phyloP scores from a whole-genome alignment of 208 protist genomes.

The Wallacemonas sp. region DNA sequence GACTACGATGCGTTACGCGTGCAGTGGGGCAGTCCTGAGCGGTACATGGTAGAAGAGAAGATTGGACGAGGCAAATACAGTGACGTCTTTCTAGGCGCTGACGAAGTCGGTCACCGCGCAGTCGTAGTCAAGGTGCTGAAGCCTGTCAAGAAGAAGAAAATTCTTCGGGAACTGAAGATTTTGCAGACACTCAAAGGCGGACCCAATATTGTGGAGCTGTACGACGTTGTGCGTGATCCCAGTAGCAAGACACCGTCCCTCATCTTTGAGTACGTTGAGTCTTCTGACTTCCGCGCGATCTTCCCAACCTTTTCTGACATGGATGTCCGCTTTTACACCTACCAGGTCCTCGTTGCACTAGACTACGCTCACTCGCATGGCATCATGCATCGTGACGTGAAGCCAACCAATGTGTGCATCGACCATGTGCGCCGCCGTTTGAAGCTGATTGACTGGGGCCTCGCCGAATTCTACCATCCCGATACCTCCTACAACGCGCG shows the following conservation, averaged over 20 bases:
- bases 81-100: slow-evolving; percentile 99
- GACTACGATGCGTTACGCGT: slow-evolving; percentile 94
- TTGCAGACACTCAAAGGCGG: slow-evolving; percentile 98
- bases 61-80: slow-evolving; percentile 99
- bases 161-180: slow-evolving; percentile 98
- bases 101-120: slow-evolving; percentile 76
- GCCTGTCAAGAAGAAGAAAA: slow-evolving; percentile 99
- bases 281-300: slow-evolving; percentile 96
- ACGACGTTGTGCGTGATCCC: slow-evolving; percentile 98
- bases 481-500: slow-evolving; percentile 98
- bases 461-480: slow-evolving; percentile 99
- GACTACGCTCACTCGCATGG: slow-evolving; percentile 97
- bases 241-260: slow-evolving; percentile 98
- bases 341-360: slow-evolving; percentile 95
- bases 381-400: slow-evolving; percentile 99
- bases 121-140: slow-evolving; percentile 99
- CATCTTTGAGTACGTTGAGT: slow-evolving; percentile 99
- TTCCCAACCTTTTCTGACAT: slow-evolving; percentile 97
- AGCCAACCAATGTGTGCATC: slow-evolving; percentile 99
- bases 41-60: slow-evolving; percentile 97
- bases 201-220: slow-evolving; percentile 98
- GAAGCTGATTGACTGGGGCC: slow-evolving; percentile 98
- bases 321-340: slow-evolving; percentile 99
- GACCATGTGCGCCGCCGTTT: slow-evolving; percentile 96
- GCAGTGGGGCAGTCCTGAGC: slow-evolving; percentile 94